A percentile compares a stretch with the other conserved stretches of the same genome.
phyloP scores from a whole-genome alignment of 169 alveolate species.

The Cryptosporidium ubiquitum region DNA sequence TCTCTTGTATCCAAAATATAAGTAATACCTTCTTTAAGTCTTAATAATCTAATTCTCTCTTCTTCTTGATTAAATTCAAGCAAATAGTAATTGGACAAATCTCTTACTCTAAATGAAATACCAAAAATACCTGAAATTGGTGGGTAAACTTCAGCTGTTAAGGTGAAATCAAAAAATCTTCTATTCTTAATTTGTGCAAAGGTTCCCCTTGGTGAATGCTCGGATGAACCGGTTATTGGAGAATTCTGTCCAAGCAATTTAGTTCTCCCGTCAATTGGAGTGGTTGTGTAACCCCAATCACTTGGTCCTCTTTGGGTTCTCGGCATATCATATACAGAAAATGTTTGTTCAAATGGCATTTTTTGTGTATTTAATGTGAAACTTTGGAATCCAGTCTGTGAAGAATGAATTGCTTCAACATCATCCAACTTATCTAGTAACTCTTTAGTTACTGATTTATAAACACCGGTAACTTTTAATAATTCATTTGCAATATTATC shows the following conservation, averaged over 20 bases:
- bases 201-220: constrained; percentile 84
- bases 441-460: constrained; percentile 81
- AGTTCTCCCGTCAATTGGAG: constrained; percentile 84
- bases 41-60: constrained; percentile 83
- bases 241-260: constrained; percentile 86
- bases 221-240: constrained; percentile 80
- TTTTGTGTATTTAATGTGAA: constrained; percentile 81
- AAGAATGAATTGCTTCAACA: constrained; percentile 81
- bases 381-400: constrained; percentile 82
- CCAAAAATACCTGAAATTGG: constrained; percentile 85
- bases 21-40: constrained; percentile 85
- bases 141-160: constrained; percentile 81
- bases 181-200: constrained; percentile 84
- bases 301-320: constrained; percentile 84
- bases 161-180: constrained; percentile 84
- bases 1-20: constrained; percentile 77
- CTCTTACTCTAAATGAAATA: constrained; percentile 87
- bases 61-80: constrained; percentile 82
- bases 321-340: constrained; percentile 84
- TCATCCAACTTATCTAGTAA: constrained; percentile 80
- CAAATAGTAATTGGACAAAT: constrained; percentile 85
- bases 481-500: constrained; percentile 77
- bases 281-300: constrained; percentile 88
- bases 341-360: constrained; percentile 85
- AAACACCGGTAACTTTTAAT: constrained; percentile 78